Conservation (phyloP, 2,329 filamentous ascomycete species). For the Didymella sp. region DNA sequence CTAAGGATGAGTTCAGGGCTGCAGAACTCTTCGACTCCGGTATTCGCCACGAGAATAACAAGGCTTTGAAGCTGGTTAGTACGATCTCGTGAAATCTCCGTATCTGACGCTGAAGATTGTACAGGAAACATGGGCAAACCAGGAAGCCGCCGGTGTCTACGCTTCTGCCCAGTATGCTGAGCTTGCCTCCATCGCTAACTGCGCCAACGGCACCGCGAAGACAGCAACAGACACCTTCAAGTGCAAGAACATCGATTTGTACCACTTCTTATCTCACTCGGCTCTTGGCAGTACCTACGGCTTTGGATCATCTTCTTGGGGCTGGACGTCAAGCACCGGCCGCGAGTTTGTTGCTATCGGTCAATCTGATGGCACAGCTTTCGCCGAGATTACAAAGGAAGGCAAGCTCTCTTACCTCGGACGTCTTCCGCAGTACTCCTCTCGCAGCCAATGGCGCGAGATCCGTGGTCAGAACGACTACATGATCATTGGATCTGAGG, state of each 20-base stretch:
- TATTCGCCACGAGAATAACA: slow-evolving; percentile 48
- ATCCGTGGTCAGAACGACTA: slow-evolving; percentile 56
- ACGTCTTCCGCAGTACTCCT: slow-evolving; percentile 58
- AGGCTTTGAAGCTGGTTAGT: slow-evolving; percentile 44
- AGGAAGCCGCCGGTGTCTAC: slow-evolving; percentile 43
- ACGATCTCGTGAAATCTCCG: background rate
- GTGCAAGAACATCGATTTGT: slow-evolving; percentile 59
- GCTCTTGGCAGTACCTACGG: slow-evolving; percentile 58
- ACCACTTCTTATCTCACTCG: slow-evolving; percentile 63
- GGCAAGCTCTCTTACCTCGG: slow-evolving; percentile 62
- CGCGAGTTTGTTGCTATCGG: slow-evolving; percentile 64
- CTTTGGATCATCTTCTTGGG: slow-evolving; percentile 59
- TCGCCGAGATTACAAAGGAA: slow-evolving; percentile 59
- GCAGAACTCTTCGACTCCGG: slow-evolving; percentile 51
- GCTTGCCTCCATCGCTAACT: slow-evolving; percentile 44
- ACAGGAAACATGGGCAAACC: slow-evolving; percentile 49
- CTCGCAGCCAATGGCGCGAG: slow-evolving; percentile 61
- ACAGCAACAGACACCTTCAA: slow-evolving; percentile 47
- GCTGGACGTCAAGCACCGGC: slow-evolving; percentile 59
- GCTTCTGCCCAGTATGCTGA: slow-evolving; percentile 46
- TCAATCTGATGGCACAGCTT: slow-evolving; percentile 62
- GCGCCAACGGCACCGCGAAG: slow-evolving; percentile 49
- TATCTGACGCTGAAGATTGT: slow-evolving; percentile 26
- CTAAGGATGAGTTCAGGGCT: slow-evolving; percentile 44
- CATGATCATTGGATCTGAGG: slow-evolving; percentile 53